Evolutionary conservation across 2,329 filamentous ascomycete species (phyloP).

Genomic region (Pleurostoma richardsiae): DNA sequence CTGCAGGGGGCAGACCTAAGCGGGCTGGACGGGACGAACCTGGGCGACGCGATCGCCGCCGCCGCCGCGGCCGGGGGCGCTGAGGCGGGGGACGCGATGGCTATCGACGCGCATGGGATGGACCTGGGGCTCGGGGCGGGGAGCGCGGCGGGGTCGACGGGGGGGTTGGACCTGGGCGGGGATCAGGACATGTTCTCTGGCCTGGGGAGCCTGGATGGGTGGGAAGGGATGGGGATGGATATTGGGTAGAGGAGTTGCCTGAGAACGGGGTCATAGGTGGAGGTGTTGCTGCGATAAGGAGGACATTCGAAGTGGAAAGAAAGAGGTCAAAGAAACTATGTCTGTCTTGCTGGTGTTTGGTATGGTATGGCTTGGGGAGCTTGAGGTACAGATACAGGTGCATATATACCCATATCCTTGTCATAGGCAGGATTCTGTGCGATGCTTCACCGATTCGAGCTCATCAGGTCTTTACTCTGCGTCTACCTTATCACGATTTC

Average conservation of each 20-base stretch:
- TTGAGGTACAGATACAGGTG: no score
- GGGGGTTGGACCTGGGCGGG: constrained; percentile 28
- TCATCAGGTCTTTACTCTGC: no score
- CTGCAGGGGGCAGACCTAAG: constrained; percentile 3
- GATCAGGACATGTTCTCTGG: constrained; percentile 39
- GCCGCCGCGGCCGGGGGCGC: constrained; percentile 28
- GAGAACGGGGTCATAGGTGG: no score
- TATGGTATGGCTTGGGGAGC: no score
- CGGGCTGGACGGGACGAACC: constrained; percentile 1
- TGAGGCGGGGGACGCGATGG: constrained; percentile 31
- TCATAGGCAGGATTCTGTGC: no score
- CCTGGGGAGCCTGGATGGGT: constrained; percentile 22
- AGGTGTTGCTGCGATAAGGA: no score
- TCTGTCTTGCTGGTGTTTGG: no score
- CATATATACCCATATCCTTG: no score
- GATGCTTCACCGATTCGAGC: no score
- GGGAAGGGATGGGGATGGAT: constrained; percentile 26
- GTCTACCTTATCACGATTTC: no score
- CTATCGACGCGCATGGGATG: constrained; percentile 35
- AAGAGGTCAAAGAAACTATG: no score
- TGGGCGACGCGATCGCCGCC: constrained; percentile 37
- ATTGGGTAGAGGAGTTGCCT: constrained; percentile 5
- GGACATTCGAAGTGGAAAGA: no score
- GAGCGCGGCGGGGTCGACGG: constrained; percentile 25
- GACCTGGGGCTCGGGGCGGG: constrained; percentile 37